Evolutionary conservation across 140 eudicot species (phyloP).

Genomic region (Eryngium alpinum): DNA sequence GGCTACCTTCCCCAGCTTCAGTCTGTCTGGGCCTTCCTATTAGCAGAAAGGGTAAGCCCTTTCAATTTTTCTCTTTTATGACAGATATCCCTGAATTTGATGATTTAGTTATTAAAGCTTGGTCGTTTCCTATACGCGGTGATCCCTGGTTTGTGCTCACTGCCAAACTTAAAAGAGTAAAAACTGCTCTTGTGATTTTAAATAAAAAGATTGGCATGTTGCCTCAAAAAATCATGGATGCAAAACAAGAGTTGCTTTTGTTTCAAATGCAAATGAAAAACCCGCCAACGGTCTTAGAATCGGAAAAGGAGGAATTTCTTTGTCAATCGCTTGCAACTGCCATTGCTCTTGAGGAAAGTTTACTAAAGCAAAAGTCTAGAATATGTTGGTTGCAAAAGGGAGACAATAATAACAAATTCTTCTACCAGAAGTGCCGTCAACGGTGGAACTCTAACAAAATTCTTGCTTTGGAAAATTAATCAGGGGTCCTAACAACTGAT

Average conservation of each 20-base stretch:
- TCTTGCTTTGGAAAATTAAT: background rate
- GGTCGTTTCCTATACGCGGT: background rate
- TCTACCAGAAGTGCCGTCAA: background rate
- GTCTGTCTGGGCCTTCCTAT: background rate
- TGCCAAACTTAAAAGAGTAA: background rate
- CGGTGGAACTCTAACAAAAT: background rate
- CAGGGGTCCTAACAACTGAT: background rate
- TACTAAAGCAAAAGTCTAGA: background rate
- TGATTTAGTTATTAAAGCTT: background rate
- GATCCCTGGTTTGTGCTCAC: background rate
- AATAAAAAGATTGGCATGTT: background rate
- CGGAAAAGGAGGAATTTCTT: background rate
- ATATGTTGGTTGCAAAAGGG: background rate
- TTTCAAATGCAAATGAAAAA: too few species aligned
- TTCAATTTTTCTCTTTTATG: background rate
- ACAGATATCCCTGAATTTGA: background rate
- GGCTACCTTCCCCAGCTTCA: too few species aligned
- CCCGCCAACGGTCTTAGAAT: too few species aligned
- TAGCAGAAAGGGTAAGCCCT: background rate
- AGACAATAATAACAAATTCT: background rate
- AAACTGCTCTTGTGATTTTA: background rate
- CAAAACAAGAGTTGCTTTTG: too few species aligned
- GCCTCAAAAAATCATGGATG: background rate
- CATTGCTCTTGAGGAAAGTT: background rate
- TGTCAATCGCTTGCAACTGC: rapidly evolving